Base-by-base conservation (phyloP, 257 asterid species). In the Nemophila menziesii region DNA sequence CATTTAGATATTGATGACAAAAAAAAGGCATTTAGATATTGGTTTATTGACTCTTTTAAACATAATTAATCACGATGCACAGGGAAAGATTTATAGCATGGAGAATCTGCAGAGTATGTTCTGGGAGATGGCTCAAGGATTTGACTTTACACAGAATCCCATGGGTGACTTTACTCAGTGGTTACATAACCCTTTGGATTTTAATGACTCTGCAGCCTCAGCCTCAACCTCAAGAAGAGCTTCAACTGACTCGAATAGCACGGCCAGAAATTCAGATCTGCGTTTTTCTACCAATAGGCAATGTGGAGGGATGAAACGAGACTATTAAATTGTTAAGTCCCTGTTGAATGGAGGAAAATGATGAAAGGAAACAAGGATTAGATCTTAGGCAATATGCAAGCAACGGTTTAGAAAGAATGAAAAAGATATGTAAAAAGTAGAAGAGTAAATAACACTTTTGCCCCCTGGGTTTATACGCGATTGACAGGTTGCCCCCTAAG, bases 71-170 rank as follows among this genome's bases (percentile, higher is more conserved):
- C 17, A 19, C 20, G 10, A 12, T 34, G 33, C 15, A 10, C 85
- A 89, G 97, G 69, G 59, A 0, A 78, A 68, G 62, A 68, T 12
- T 26, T 73, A 65, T 55, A 78, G 77, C 37, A 11, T 70, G 50
- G 70, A 70, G 45, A 95, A 89, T 43, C 58, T 89, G 4, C 95
- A 75, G 34, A 48, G 46, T 43, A 75, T 84, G 92, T 80, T 83
- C 29, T 73, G 75, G 75, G 90, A 83, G 38, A 75, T 89, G 93
- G 76, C 84, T 7, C 55, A 56, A 55, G 81, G 75, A 20, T 86
- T 74, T 15, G 65, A 66, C 16, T 22, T 21, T n/a, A 20, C 58
- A 33, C 56, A 60, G 46, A 70, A 57, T 5, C 52, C 61, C 4
- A 8, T 14, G 5, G 37, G 19, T 23, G 61, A 51, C 2, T 38